Evolutionary conservation across 768 basidiomycete species (phyloP).

Genomic region (Amanita jacksonii): DNA sequence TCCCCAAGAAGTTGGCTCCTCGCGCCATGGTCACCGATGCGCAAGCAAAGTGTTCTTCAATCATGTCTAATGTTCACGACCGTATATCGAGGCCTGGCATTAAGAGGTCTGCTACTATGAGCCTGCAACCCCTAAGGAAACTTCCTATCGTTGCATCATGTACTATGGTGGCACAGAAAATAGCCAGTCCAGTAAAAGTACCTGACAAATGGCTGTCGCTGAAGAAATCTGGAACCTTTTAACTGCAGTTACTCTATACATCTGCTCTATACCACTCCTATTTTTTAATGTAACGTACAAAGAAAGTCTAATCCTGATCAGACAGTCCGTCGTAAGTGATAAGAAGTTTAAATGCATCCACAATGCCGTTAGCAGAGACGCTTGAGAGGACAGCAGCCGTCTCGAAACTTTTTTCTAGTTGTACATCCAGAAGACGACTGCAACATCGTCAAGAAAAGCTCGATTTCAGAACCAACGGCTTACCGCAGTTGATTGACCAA

Average conservation of each 20-base stretch:
- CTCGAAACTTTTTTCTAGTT: constrained; percentile 58
- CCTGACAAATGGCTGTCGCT: no score
- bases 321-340: constrained; percentile 23
- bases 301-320: constrained; percentile 12
- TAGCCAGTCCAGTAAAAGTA: no score
- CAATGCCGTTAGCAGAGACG: not conserved
- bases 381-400: constrained; percentile 35
- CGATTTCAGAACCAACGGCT: constrained; percentile 11
- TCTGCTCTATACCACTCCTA: not conserved
- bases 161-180: not conserved
- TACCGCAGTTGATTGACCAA: constrained; percentile 82
- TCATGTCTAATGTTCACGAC: not conserved
- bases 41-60: not conserved
- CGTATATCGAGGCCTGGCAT: not conserved
- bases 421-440: constrained; percentile 62
- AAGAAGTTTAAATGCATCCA: constrained; percentile 11
- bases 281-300: not conserved
- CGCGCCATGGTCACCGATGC: not conserved
- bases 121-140: not conserved
- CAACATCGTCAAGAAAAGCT: not conserved
- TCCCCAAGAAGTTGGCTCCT: not conserved
- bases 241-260: not conserved
- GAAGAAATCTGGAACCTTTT: no score
- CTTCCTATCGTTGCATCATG: not conserved
- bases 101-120: not conserved